Evolutionary conservation across 306 rosid genomes (phyloP).

Genomic region (Dalbergia cochinchinensis): DNA sequence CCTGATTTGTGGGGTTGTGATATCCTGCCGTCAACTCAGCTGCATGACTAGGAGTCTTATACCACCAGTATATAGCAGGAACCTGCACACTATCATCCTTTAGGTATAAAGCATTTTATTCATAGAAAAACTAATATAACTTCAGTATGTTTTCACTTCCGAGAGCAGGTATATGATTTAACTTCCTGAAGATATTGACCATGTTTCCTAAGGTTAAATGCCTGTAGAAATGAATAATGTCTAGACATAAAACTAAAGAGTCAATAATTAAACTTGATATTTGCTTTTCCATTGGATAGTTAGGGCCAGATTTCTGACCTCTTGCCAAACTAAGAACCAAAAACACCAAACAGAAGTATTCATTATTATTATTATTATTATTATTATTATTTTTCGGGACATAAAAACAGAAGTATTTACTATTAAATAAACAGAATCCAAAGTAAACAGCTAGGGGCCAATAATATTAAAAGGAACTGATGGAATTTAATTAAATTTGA

Average conservation of each 20-base stretch:
- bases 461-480: not conserved
- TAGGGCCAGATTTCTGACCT: constrained; percentile 3
- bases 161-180: not conserved
- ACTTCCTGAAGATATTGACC: constrained; percentile 30
- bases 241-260: not conserved
- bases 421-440: too few species aligned
- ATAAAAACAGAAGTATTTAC: too few species aligned
- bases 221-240: constrained; percentile 4
- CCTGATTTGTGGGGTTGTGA: constrained; percentile 90
- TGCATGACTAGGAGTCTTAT: constrained; percentile 90
- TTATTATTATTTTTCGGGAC: too few species aligned
- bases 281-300: not conserved
- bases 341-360: not conserved
- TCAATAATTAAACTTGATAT: not conserved
- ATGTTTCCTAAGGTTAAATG: not conserved
- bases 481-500: constrained; percentile 9
- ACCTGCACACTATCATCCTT: constrained; percentile 64
- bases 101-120: constrained; percentile 25
- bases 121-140: constrained; percentile 24
- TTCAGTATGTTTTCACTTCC: constrained; percentile 32
- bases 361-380: not conserved
- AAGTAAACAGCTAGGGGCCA: constrained; percentile 7
- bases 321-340: constrained; percentile 4
- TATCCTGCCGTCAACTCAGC: constrained; percentile 98
- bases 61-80: constrained; percentile 97